Evolutionary conservation across 257 asterid genomes (phyloP).

Genomic region (Petunia secreta): DNA sequence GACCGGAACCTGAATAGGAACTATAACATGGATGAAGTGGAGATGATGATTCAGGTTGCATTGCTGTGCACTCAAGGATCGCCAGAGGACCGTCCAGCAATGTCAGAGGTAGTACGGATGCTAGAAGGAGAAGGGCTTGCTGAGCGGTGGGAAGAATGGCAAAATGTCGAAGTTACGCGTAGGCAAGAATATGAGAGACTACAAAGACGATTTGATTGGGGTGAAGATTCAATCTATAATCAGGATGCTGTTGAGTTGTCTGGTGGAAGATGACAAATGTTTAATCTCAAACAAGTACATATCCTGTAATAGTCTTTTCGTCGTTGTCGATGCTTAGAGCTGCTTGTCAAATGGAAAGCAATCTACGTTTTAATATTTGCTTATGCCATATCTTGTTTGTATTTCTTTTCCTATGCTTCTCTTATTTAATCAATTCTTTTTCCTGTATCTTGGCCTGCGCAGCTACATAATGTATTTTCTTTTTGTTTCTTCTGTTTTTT

Average conservation of each 20-base stretch:
- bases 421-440: conserved; percentile 4
- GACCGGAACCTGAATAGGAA: conserved; percentile 62
- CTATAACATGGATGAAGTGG: conserved; percentile 73
- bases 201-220: conserved; percentile 87
- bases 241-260: conserved; percentile 84
- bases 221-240: conserved; percentile 69
- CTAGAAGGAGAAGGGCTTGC: conserved; percentile 95
- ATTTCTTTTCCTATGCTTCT: not conserved
- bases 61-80: conserved; percentile 83
- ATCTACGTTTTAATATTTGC: not conserved
- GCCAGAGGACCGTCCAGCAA: conserved; percentile 95
- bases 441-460: conserved; percentile 15
- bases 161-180: conserved; percentile 68
- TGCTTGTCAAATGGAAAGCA: conserved; percentile 8
- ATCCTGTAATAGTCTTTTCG: conserved; percentile 11
- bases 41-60: conserved; percentile 97
- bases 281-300: conserved; percentile 23
- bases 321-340: conserved; percentile 15
- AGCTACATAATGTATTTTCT: conserved; percentile 1
- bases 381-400: conserved; percentile 11
- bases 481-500: not conserved
- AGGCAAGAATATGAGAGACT: conserved; percentile 75
- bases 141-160: conserved; percentile 95
- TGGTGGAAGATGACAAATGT: conserved; percentile 66
- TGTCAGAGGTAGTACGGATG: conserved; percentile 95